These are phyloP conservation scores for Rhizopogon rudus DNA, from an alignment of 768 basidiomycete genomes.

Conservation along the genomic window DNA sequence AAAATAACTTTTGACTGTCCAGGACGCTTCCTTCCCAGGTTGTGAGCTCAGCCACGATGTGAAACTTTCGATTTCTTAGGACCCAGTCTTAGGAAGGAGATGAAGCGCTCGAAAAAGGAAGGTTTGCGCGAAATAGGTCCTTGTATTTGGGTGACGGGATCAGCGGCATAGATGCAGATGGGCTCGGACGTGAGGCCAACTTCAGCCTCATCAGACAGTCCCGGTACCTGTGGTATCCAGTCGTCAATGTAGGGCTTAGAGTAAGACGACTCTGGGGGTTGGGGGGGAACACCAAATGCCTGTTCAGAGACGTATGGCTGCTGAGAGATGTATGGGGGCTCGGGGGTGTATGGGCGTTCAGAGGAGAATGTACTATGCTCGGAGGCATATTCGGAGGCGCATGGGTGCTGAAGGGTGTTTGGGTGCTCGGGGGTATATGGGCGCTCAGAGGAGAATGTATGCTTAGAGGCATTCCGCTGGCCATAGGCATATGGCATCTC, in stretches of 20 bases:
- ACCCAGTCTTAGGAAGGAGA: not conserved
- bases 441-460: no score
- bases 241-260: not conserved
- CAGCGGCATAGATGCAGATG: not conserved
- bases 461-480: no score
- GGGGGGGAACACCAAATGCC: not conserved
- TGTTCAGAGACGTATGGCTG: not conserved
- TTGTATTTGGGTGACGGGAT: not conserved
- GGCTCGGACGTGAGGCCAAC: not conserved
- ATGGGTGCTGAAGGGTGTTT: not conserved
- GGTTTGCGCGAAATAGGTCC: not conserved
- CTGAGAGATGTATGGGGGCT: not conserved
- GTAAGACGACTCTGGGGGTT: not conserved
- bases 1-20: no score
- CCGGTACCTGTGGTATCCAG: not conserved
- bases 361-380: no score
- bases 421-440: not conserved
- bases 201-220: not conserved
- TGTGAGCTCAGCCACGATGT: not conserved
- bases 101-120: not conserved
- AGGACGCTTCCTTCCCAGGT: no score
- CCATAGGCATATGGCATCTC: no score
- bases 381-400: not conserved
- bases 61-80: not conserved
- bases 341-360: no score